Evolutionary conservation across 768 basidiomycete species (phyloP).

Genomic region (Lactarius sp.): DNA sequence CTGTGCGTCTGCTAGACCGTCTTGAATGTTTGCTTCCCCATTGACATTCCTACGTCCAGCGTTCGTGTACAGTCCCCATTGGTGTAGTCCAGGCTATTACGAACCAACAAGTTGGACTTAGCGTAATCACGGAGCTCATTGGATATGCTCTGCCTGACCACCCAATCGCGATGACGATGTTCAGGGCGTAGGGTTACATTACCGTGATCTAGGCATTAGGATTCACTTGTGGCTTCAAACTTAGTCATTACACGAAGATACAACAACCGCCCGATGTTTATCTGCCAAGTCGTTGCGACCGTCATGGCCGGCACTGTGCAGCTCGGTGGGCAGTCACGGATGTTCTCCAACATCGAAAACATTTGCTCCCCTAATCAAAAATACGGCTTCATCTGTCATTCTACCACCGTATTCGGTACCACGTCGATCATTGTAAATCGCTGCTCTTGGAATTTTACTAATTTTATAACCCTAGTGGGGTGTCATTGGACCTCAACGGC

Average conservation of each 20-base stretch:
- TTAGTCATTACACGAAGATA: conserved; percentile 51
- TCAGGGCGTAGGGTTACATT: conserved; percentile 79
- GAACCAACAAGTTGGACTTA: conserved; percentile 51
- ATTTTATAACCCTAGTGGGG: no score
- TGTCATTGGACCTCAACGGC: conserved; percentile 65
- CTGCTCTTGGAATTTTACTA: not conserved
- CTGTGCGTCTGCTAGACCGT: conserved; percentile 33
- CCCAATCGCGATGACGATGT: conserved; percentile 82
- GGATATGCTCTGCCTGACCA: conserved; percentile 78
- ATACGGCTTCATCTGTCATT: conserved; percentile 64
- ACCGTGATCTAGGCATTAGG: conserved; percentile 62
- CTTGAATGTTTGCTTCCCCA: not conserved
- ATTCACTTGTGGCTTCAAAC: conserved; percentile 52
- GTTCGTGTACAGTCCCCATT: conserved; percentile 45
- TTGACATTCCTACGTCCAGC: conserved; percentile 23
- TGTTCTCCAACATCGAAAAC: conserved; percentile 61
- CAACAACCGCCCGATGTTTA: conserved; percentile 72
- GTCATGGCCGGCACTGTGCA: conserved; percentile 69
- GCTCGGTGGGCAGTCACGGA: conserved; percentile 71
- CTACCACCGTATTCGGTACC: conserved; percentile 68
- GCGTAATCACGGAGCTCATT: conserved; percentile 75
- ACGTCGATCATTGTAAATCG: conserved; percentile 64
- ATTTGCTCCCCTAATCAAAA: conserved; percentile 52
- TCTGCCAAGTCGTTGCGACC: conserved; percentile 60
- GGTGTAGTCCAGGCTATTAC: conserved; percentile 41